A percentile compares a stretch with the other conserved stretches of the same genome.
Conservation (phyloP, 805 yeast genomes). For the Suhomyces faveliae region DNA sequence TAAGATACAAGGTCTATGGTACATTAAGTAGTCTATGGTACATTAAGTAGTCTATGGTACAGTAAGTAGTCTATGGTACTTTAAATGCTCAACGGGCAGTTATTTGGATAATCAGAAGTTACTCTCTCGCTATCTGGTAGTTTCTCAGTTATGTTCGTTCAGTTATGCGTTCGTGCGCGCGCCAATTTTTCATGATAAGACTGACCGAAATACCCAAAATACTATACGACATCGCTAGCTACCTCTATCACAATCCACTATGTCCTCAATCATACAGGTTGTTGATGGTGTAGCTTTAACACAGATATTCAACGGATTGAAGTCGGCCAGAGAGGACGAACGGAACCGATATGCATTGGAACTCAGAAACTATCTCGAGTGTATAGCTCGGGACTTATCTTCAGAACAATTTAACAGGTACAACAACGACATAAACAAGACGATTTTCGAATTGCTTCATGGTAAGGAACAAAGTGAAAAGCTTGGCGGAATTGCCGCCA, state of each 20-base stretch:
- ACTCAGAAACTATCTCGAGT: conserved; percentile 63
- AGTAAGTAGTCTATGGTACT: too few relatives aligned
- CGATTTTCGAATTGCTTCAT: conserved; percentile 81
- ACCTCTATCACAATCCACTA: neutral
- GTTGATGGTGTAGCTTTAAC: conserved; percentile 51
- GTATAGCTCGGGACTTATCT: conserved; percentile 76
- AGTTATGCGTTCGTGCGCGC: conserved; percentile 9
- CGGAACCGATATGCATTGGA: conserved; percentile 63
- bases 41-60: too few relatives aligned
- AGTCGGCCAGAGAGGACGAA: conserved; percentile 41
- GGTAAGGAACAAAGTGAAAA: conserved; percentile 69
- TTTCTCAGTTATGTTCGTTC: too few relatives aligned
- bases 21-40: too few relatives aligned
- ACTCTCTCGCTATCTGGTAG: too few relatives aligned
- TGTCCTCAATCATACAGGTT: conserved; percentile 30
- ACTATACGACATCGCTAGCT: neutral
- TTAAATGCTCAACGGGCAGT: too few relatives aligned
- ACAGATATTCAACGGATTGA: conserved; percentile 53
- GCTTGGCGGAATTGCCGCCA: conserved; percentile 88
- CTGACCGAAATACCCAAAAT: neutral
- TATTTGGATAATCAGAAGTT: too few relatives aligned
- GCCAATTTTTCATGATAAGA: conserved; percentile 3
- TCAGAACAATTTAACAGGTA: conserved; percentile 79
- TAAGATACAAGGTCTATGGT: too few relatives aligned
- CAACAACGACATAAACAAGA: conserved; percentile 81